Evolutionary conservation across 768 basidiomycete species (phyloP).

Genomic region (Mrakia blollopis): DNA sequence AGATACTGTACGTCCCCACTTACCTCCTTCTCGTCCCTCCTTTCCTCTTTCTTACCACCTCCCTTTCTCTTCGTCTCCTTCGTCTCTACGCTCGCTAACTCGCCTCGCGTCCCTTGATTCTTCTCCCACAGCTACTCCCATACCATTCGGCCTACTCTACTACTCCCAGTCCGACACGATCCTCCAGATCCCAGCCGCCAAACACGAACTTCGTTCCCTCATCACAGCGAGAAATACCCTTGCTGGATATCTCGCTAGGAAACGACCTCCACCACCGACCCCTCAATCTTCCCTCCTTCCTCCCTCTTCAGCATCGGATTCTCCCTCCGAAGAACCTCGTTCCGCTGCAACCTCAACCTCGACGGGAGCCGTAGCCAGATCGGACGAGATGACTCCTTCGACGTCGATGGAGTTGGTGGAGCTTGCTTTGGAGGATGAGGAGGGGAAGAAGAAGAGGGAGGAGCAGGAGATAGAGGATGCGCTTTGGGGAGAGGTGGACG

Average conservation of each 20-base stretch:
- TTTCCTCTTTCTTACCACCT: background rate
- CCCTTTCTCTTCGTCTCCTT: too few relatives aligned
- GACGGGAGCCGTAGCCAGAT: background rate
- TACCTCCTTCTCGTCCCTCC: background rate
- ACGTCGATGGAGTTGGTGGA: background rate
- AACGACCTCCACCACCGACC: constrained; percentile 32
- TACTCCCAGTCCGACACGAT: constrained; percentile 91
- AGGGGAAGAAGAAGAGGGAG: background rate
- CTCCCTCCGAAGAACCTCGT: background rate
- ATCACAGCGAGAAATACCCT: constrained; percentile 79
- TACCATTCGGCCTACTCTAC: constrained; percentile 79
- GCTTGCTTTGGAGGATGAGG: background rate
- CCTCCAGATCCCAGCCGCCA: constrained; percentile 67
- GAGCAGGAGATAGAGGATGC: constrained; percentile 4
- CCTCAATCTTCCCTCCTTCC: background rate
- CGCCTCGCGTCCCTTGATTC: background rate
- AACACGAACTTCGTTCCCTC: constrained; percentile 79
- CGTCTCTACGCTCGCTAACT: too few relatives aligned
- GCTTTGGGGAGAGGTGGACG: constrained; percentile 4
- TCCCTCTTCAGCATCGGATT: too few relatives aligned
- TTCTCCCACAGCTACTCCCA: constrained; percentile 53
- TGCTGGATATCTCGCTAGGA: constrained; percentile 58
- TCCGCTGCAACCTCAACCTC: background rate
- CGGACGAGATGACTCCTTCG: background rate
- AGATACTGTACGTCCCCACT: constrained; percentile 56